Percentiles rank a stretch among this genome's conserved stretches.
These are phyloP conservation scores for Botrytis cinerea DNA, from an alignment of 2,329 filamentous ascomycete genomes.

Conservation along the genomic window DNA sequence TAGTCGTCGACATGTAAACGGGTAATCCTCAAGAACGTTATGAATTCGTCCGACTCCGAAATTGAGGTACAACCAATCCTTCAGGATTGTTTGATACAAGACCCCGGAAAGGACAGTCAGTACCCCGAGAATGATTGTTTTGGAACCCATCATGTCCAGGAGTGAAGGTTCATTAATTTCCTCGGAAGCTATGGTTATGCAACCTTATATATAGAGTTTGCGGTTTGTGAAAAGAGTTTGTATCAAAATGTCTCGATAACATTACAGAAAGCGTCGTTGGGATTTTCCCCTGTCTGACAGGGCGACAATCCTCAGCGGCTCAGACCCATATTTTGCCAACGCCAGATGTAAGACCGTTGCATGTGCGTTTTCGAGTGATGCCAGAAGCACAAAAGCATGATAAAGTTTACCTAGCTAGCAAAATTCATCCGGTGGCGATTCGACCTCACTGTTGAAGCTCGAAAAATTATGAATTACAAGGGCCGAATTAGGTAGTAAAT, in stretches of 20 bases:
- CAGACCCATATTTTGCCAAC: neutral
- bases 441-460: neutral
- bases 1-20: slow-evolving; percentile 34
- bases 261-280: neutral
- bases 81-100: slow-evolving; percentile 41
- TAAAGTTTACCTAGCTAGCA: neutral
- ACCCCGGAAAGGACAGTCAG: slow-evolving; percentile 17
- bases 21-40: slow-evolving; percentile 42
- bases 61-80: slow-evolving; percentile 37
- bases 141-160: neutral
- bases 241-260: neutral
- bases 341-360: neutral
- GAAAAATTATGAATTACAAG: neutral
- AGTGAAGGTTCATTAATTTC: neutral
- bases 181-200: neutral
- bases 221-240: neutral
- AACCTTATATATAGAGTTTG: neutral
- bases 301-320: neutral
- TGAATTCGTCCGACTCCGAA: slow-evolving; percentile 41
- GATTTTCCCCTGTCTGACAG: neutral
- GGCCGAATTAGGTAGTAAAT: neutral
- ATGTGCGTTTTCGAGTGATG: neutral
- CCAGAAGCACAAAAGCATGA: neutral
- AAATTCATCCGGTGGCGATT: neutral
- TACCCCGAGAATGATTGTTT: neutral